Evolutionary conservation across 106 monocot species (phyloP).

Genomic region (Platanthera zijinensis): DNA sequence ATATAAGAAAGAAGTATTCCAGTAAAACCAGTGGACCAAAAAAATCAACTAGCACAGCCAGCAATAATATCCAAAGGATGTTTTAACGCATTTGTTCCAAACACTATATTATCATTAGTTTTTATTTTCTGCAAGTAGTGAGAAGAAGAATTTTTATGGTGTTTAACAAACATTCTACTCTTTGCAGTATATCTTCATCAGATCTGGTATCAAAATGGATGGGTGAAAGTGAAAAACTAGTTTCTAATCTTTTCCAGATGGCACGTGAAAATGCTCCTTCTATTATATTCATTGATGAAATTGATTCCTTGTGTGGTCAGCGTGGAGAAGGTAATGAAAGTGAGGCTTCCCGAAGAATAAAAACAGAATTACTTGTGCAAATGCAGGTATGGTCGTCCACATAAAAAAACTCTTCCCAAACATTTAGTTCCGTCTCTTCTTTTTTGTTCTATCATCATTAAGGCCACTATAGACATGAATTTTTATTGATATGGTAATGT

Average conservation of each 20-base stretch:
- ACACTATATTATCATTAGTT: background rate
- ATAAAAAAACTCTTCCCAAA: background rate
- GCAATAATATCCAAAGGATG: too few species aligned
- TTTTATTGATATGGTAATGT: background rate
- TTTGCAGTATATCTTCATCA: conserved; percentile 88
- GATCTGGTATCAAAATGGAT: conserved; percentile 95
- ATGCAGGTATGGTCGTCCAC: conserved; percentile 60
- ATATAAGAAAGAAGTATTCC: background rate
- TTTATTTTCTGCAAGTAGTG: background rate
- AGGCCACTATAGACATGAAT: background rate
- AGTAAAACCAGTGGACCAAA: too few species aligned
- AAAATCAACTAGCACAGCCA: too few species aligned
- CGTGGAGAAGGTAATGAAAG: conserved; percentile 85
- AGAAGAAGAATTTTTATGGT: background rate
- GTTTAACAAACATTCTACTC: background rate
- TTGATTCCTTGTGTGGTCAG: conserved; percentile 56
- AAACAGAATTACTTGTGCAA: conserved; percentile 94
- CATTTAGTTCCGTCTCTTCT: background rate
- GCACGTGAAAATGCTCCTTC: conserved; percentile 72
- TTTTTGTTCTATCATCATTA: background rate
- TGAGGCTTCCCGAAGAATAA: conserved; percentile 89
- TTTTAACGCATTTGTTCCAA: too few species aligned
- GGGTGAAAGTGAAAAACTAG: conserved; percentile 97
- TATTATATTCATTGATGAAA: conserved; percentile 67
- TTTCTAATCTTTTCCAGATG: conserved; percentile 82